These are phyloP conservation scores for Protea cynaroides DNA, from an alignment of 164 flowering plant species.

Conservation along the genomic window DNA sequence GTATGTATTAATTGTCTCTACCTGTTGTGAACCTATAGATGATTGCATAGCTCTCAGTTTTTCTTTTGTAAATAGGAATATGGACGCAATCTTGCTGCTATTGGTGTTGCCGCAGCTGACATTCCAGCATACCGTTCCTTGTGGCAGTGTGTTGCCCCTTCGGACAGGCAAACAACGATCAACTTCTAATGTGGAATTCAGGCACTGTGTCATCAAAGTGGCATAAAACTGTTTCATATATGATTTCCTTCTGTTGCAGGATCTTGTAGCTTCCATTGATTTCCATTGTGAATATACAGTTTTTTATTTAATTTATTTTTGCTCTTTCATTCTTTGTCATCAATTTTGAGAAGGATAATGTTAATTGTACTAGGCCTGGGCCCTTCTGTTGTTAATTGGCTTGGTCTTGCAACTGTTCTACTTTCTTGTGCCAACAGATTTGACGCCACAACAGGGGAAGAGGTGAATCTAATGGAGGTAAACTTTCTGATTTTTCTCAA, in stretches of 20 bases:
- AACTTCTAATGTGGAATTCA: slow-evolving; percentile 24
- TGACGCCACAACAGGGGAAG: too few species aligned
- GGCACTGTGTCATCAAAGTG: neutral
- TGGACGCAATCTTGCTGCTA: slow-evolving; percentile 66
- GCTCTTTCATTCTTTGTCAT: neutral
- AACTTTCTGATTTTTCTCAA: too few species aligned
- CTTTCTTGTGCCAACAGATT: too few species aligned
- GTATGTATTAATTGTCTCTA: slow-evolving; percentile 22
- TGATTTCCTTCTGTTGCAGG: neutral
- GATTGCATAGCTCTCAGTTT: neutral
- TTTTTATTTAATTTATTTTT: neutral
- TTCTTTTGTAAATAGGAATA: slow-evolving; percentile 57
- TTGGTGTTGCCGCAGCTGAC: slow-evolving; percentile 62
- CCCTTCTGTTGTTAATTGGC: too few species aligned
- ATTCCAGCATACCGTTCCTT: slow-evolving; percentile 62
- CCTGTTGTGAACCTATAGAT: neutral
- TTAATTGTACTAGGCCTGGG: too few species aligned
- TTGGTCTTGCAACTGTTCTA: too few species aligned
- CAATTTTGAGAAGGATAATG: too few species aligned
- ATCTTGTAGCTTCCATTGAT: neutral
- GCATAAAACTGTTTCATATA: neutral
- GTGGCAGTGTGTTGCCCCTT: slow-evolving; percentile 94
- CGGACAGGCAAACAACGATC: slow-evolving; percentile 42
- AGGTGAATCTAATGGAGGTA: too few species aligned
- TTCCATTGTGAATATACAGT: neutral